Evolutionary conservation across 352 stramenopile genomes (phyloP).

Genomic region (Phytopythium kandeliae): DNA sequence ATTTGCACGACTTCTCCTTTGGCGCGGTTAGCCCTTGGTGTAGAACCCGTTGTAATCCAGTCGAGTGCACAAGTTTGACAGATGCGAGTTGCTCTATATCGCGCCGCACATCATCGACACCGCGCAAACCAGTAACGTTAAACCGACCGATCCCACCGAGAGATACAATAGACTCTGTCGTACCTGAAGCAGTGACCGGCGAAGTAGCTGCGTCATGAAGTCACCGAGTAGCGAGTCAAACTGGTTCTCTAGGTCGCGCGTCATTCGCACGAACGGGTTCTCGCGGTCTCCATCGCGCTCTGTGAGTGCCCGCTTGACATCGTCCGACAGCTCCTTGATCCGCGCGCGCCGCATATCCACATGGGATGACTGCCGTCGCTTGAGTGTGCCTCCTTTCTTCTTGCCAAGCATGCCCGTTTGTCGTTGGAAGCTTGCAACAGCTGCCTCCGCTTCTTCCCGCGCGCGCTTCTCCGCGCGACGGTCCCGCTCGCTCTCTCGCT

Average conservation of each 20-base stretch:
- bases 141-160: neutral
- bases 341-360: conserved; percentile 71
- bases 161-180: neutral
- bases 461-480: conserved; percentile 76
- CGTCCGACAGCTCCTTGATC: conserved; percentile 77
- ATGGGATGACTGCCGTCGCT: conserved; percentile 63
- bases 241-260: conserved; percentile 73
- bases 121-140: neutral
- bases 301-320: conserved; percentile 68
- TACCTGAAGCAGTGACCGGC: conserved; percentile 79
- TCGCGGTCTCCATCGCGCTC: conserved; percentile 58
- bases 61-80: conserved; percentile 58
- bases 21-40: conserved; percentile 21
- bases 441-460: conserved; percentile 67
- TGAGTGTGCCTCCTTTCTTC: conserved; percentile 52
- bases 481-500: conserved; percentile 71
- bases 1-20: neutral
- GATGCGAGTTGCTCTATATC: conserved; percentile 52
- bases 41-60: conserved; percentile 72
- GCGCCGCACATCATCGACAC: neutral
- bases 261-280: conserved; percentile 75
- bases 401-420: conserved; percentile 33
- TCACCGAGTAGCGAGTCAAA: conserved; percentile 84
- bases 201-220: conserved; percentile 87
- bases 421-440: conserved; percentile 59